A percentile compares a stretch with the other conserved stretches of the same genome.
phyloP scores from a whole-genome alignment of 2,329 filamentous ascomycete species.

The Botryosphaeria agaves region DNA sequence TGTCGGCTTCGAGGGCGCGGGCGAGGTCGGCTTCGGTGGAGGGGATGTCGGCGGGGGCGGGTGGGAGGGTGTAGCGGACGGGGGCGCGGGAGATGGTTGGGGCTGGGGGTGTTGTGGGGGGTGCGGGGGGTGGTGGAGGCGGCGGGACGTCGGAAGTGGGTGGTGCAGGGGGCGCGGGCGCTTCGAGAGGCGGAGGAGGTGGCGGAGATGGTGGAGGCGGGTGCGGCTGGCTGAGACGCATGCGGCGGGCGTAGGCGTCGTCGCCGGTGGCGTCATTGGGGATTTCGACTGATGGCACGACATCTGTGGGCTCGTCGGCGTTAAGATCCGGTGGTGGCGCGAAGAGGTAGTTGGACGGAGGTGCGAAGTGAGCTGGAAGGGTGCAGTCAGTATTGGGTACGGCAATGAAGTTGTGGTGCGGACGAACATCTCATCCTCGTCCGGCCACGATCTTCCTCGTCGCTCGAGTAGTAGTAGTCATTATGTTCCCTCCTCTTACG shows the following conservation, averaged over 20 bases:
- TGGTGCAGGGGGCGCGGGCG: constrained; percentile 10
- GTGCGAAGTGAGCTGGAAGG: constrained; percentile 29
- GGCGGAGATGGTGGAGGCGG: constrained; percentile 14
- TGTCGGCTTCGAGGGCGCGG: constrained; percentile 23
- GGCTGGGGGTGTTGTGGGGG: constrained; percentile 12
- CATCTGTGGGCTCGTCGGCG: constrained; percentile 20
- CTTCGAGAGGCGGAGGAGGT: constrained; percentile 14
- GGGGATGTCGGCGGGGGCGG: constrained; percentile 33
- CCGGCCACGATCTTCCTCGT: constrained; percentile 28
- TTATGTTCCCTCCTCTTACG: constrained; percentile 31
- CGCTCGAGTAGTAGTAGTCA: constrained; percentile 30
- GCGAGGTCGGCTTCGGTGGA: constrained; percentile 35
- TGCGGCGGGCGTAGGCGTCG: constrained; percentile 48
- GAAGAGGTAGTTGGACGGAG: constrained; percentile 28
- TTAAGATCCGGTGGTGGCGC: constrained; percentile 28
- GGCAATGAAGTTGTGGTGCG: constrained; percentile 4
- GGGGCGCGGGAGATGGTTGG: constrained; percentile 59
- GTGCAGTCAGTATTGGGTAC: constrained; percentile 5
- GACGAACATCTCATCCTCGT: constrained; percentile 28
- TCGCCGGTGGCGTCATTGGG: constrained; percentile 47
- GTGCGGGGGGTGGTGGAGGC: constrained; percentile 7
- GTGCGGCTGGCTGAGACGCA: constrained; percentile 35
- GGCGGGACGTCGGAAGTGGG: constrained; percentile 5
- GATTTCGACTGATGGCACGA: constrained; percentile 24
- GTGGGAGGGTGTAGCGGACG: constrained; percentile 49